Conservation (phyloP, 306 rosid species). For the Prunus padus region DNA sequence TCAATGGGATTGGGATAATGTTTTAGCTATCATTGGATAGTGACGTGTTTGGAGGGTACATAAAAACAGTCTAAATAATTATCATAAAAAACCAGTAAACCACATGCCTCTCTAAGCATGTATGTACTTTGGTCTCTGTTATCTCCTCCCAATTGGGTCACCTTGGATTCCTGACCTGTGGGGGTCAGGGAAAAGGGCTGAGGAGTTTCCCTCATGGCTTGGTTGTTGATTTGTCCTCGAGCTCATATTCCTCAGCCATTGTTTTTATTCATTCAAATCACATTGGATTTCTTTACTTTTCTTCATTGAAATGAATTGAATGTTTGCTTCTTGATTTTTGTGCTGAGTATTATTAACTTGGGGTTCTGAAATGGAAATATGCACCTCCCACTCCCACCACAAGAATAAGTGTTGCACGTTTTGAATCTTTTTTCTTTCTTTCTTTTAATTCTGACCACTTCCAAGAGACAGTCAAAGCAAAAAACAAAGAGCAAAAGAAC, state of each 20-base stretch:
- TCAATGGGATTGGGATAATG: constrained; percentile 7
- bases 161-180: constrained; percentile 46
- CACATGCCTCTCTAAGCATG: constrained; percentile 27
- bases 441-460: neutral
- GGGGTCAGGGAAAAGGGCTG: constrained; percentile 15
- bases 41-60: constrained; percentile 19
- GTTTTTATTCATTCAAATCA: constrained; percentile 30
- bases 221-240: constrained; percentile 40
- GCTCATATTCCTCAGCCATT: constrained; percentile 31
- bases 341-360: neutral
- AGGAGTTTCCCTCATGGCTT: constrained; percentile 30
- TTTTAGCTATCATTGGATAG: constrained; percentile 14
- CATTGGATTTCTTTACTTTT: constrained; percentile 9
- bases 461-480: neutral
- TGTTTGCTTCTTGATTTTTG: constrained; percentile 6
- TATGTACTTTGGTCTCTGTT: constrained; percentile 3
- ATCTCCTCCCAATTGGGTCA: constrained; percentile 12
- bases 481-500: neutral
- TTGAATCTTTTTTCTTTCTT: neutral
- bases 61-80: constrained; percentile 4
- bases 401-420: neutral
- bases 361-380: neutral
- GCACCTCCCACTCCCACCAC: neutral
- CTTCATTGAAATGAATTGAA: neutral
- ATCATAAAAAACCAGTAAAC: constrained; percentile 1